Base-by-base conservation (phyloP, 2,329 filamentous ascomycete species). In the Rhinocladiella mackenziei region DNA sequence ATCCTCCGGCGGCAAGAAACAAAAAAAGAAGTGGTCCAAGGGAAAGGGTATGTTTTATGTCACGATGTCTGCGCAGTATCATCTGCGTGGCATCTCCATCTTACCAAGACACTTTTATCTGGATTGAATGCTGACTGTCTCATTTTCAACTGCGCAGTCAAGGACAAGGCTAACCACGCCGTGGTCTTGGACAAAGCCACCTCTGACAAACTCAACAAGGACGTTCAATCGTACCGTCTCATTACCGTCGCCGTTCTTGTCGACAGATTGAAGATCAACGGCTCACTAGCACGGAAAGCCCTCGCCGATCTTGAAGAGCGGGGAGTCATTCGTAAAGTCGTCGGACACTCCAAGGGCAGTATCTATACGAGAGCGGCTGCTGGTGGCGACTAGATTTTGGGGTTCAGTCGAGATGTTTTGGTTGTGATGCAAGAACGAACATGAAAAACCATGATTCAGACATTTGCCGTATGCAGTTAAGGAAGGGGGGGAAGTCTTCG, bases 191-290 rank as follows among this genome's bases (percentile, higher is more conserved):
- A 98, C 81, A 98, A 98, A 84, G 70, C 78, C 75, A 95, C 85
- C 69, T 86, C 85, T 62, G 92, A 98, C 77, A 95, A 94, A 81
- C 89, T 98, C 73, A 86, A 95, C 81, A 98, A 98, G 81, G 92
- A 98, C 82, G 94, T 98, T 65, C 92, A 97, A 76, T 96, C 92
- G 58, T 98, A 97, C 86, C 89, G 92, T 69, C 89, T 98, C 73
- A 89, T 98, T 77, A 97, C 92, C 69, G 86, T 97, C 66, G 89
- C 92, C 66, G 91, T 88, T 65, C 89, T 98, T 67, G 92, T 98
- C 81, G 92, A 98, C 77, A 84, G 92, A 75, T 83, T 98, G 74
- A 98, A 98, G 89, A 94, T 98, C 81, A 98, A 98, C 80, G 94
- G 92, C 68, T 95, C 88, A 63, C 78, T 98, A 67, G 92, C 92